Evolutionary conservation across 129 eudicot genomes (phyloP).

Genomic region (Sambucus nigra): DNA sequence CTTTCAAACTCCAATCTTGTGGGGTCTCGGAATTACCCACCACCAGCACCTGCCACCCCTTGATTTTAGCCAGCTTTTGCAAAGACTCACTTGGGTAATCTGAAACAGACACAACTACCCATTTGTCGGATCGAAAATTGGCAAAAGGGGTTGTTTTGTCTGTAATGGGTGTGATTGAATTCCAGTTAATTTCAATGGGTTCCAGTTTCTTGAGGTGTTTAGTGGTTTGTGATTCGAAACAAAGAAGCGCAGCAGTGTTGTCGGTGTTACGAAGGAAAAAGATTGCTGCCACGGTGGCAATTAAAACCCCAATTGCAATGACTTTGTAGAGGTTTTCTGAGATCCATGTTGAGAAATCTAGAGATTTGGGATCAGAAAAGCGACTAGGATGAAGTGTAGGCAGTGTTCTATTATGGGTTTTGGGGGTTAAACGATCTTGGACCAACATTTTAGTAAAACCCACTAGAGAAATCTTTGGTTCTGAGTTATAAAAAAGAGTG

Average conservation of each 20-base stretch:
- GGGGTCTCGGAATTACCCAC: conserved; percentile 84
- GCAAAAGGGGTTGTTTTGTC: conserved; percentile 55
- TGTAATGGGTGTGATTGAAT: conserved; percentile 26
- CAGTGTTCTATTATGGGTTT: conserved; percentile 25
- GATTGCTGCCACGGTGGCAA: conserved; percentile 55
- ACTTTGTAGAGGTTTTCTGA: conserved; percentile 68
- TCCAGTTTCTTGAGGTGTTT: conserved; percentile 39
- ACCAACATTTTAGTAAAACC: conserved; percentile 49
- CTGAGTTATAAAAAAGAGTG: conserved; percentile 3
- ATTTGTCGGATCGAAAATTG: conserved; percentile 54
- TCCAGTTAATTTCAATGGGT: conserved; percentile 55
- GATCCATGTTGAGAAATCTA: conserved; percentile 77
- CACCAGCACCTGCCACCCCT: conserved; percentile 90
- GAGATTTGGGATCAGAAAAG: conserved; percentile 36
- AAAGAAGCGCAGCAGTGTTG: conserved; percentile 51
- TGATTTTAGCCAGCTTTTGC: conserved; percentile 36
- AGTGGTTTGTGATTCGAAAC: conserved; percentile 46
- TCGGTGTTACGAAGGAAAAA: conserved; percentile 74
- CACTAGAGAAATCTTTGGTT: too few species aligned
- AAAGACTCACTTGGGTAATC: conserved; percentile 66
- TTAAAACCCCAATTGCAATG: conserved; percentile 32
- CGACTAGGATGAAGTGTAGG: conserved; percentile 25
- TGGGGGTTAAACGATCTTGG: conserved; percentile 61
- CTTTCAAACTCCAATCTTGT: conserved; percentile 69
- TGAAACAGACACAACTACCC: conserved; percentile 82